Percentiles rank a stretch among this genome's conserved stretches.
Evolutionary conservation across 2,329 filamentous ascomycete genomes (phyloP).

Genomic region (Hymenoscyphus linearis): DNA sequence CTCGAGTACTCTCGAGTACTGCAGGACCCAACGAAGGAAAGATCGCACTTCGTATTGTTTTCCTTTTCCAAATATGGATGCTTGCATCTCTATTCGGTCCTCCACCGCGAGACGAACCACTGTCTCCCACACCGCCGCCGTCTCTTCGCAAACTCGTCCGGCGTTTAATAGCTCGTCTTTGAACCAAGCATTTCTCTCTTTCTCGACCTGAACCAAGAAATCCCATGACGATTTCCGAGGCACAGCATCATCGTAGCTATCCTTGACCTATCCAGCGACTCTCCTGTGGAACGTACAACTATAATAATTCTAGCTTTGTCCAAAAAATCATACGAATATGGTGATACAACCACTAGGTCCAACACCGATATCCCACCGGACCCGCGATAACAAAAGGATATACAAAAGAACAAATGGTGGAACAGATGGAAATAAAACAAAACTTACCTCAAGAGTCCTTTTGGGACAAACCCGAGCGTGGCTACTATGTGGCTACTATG

Average conservation of each 20-base stretch:
- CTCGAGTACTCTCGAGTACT: too few species aligned
- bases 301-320: background rate
- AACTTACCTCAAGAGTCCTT: too few species aligned
- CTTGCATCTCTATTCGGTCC: background rate
- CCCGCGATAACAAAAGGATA: background rate
- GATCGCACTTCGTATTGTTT: background rate
- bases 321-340: background rate
- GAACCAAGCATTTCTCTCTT: background rate
- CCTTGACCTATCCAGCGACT: background rate
- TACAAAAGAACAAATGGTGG: too few species aligned
- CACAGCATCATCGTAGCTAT: background rate
- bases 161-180: background rate
- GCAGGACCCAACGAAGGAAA: background rate
- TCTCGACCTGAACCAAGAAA: background rate
- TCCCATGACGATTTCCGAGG: background rate
- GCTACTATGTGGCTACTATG: too few species aligned
- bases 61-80: background rate
- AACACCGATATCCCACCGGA: background rate
- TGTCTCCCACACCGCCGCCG: background rate
- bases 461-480: too few species aligned
- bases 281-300: background rate
- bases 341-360: background rate
- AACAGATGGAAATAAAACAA: too few species aligned
- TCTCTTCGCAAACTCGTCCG: background rate
- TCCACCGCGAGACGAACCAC: background rate